Evolutionary conservation across 2,329 filamentous ascomycete species (phyloP).

Genomic region (Ascochyta viciae-villosae): DNA sequence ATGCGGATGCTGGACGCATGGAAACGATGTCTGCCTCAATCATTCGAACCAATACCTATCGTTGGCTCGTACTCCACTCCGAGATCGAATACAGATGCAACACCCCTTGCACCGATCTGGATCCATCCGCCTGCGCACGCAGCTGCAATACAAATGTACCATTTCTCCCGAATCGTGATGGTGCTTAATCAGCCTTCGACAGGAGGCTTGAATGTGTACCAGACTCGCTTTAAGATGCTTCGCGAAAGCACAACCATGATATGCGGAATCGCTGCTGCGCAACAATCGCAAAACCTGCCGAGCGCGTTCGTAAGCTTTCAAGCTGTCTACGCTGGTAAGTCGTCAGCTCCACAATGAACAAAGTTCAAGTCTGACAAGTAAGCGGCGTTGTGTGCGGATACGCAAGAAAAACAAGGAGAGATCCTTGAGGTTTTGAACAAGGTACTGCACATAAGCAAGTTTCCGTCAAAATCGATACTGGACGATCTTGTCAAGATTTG

Average conservation of each 20-base stretch:
- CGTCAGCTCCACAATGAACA: too few relatives aligned
- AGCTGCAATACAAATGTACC: conserved; percentile 60
- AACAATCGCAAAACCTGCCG: conserved; percentile 35
- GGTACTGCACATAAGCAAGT: conserved; percentile 32
- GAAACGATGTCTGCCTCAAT: conserved; percentile 52
- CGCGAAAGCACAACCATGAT: conserved; percentile 57
- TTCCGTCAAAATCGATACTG: conserved; percentile 36
- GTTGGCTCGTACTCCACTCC: conserved; percentile 18
- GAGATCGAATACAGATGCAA: conserved; percentile 2
- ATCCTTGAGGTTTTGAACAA: conserved; percentile 25
- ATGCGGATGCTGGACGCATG: conserved; percentile 60
- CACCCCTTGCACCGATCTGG: conserved; percentile 29
- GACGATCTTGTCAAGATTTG: conserved; percentile 37
- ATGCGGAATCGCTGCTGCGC: conserved; percentile 58
- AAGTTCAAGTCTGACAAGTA: not conserved
- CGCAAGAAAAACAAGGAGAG: conserved; percentile 26
- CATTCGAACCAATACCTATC: conserved; percentile 53
- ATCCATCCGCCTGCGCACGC: conserved; percentile 43
- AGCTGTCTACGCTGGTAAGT: conserved; percentile 41
- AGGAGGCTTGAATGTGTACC: conserved; percentile 58
- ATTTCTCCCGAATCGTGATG: conserved; percentile 61
- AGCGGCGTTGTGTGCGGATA: conserved; percentile 33
- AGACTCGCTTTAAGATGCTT: conserved; percentile 53
- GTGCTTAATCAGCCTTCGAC: conserved; percentile 60
- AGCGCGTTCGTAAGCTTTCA: conserved; percentile 42